Evolutionary conservation across 148 eudicot genomes (phyloP).

Genomic region (Fagopyrum homotropicum): DNA sequence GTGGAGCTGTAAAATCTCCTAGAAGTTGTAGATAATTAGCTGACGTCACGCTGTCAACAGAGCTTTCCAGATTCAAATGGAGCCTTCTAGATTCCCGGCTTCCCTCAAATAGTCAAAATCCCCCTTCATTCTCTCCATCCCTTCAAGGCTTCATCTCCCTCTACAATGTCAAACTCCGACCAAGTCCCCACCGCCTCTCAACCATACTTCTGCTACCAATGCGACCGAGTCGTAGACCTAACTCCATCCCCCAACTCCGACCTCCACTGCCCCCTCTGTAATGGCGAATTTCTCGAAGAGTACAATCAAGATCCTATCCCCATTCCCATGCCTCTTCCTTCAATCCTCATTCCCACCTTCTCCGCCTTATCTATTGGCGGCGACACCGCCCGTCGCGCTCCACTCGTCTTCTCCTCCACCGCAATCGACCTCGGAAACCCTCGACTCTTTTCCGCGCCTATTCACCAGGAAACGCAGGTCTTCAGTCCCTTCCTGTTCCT

Average conservation of each 20-base stretch:
- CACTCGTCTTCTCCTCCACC: constrained; percentile 18
- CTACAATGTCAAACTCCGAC: constrained; percentile 7
- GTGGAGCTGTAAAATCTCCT: too few relatives aligned
- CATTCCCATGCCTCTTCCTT: constrained; percentile 15
- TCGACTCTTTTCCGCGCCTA: constrained; percentile 12
- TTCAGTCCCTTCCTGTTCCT: constrained; percentile 34
- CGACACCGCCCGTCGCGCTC: constrained; percentile 2
- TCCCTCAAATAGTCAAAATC: neutral
- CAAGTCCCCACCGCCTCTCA: neutral
- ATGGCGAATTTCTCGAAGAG: constrained; percentile 37
- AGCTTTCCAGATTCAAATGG: neutral
- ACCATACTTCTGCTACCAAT: constrained; percentile 14
- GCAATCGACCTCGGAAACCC: constrained; percentile 22
- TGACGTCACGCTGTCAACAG: neutral
- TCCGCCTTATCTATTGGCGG: constrained; percentile 6
- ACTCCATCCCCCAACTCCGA: constrained; percentile 19
- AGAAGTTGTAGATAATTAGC: too few relatives aligned
- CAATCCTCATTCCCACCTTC: neutral
- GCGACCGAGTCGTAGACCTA: constrained; percentile 5
- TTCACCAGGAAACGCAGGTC: neutral
- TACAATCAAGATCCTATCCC: constrained; percentile 6
- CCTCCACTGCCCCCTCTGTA: constrained; percentile 28
- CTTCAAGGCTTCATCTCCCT: constrained; percentile 8
- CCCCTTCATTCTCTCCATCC: neutral
- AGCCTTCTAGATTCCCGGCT: constrained; percentile 4